phyloP scores from a whole-genome alignment of 1,284 basidiomycete genomes.

The Athelia sp. region DNA sequence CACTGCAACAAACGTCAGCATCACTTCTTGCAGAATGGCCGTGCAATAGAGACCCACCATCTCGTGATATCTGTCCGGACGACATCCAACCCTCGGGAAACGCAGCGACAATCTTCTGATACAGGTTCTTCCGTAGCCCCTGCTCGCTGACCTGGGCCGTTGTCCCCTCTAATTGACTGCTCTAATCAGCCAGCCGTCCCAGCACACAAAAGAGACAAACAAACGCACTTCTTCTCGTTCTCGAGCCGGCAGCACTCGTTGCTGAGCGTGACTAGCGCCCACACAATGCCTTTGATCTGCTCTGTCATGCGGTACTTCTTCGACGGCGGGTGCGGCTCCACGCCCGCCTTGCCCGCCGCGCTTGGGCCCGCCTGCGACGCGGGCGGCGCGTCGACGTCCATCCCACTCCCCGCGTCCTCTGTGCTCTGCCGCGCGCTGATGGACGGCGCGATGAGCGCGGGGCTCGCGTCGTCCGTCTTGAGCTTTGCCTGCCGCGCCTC shows the following conservation, averaged over 20 bases:
- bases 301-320: conserved; percentile 75
- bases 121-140: conserved; percentile 67
- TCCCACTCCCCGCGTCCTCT: conserved; percentile 29
- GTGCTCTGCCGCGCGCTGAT: conserved; percentile 17
- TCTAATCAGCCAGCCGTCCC: conserved; percentile 1
- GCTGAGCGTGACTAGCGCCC: conserved; percentile 74
- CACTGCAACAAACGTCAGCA: conserved; percentile 34
- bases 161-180: conserved; percentile 59
- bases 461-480: not conserved
- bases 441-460: not conserved
- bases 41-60: conserved; percentile 31
- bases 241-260: conserved; percentile 77
- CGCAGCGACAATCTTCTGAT: conserved; percentile 75
- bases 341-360: conserved; percentile 21
- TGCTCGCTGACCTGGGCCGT: conserved; percentile 74
- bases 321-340: conserved; percentile 50
- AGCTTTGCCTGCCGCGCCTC: conserved; percentile 33
- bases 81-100: conserved; percentile 76
- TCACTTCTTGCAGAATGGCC: not conserved
- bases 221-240: conserved; percentile 78
- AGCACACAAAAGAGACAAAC: conserved; percentile 5
- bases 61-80: conserved; percentile 55
- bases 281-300: conserved; percentile 68
- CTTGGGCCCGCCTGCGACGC: conserved; percentile 8
- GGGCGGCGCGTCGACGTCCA: conserved; percentile 26